Base-by-base conservation (phyloP, 2,329 filamentous ascomycete species). In the Colletotrichum paranaense region DNA sequence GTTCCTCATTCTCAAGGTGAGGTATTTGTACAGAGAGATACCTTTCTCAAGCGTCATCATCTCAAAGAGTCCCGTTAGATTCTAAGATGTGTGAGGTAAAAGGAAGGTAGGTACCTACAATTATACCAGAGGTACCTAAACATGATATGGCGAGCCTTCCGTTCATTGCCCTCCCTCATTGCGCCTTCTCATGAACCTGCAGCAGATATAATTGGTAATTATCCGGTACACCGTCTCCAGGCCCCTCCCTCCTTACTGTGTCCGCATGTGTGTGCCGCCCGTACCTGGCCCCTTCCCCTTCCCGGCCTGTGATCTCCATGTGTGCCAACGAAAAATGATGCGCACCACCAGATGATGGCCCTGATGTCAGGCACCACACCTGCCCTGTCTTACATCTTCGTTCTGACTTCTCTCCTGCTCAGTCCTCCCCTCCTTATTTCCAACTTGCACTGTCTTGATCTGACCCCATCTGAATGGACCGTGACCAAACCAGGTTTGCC, bases 251-350 rank as follows among this genome's bases (percentile, higher is more conserved):
- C 46, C 42, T 28, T 56, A 70, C 67, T 70, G 67, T 73, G 69
- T 35, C 57, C 22, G 57, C 16, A 57, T 24, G 12, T 55, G 53
- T 70, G 59, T 65, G 38, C 42, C 19, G 59, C 24, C 59, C 56
- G 71, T 71, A 58, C 71, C 71, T 73, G 71, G 67, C 62, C 60
- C 67, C 65, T 66, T 70, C 28, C 67, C 71, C 38, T 73, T 73
- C 55, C 60, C 60, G 46, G 67, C 46, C 59, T 59, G 67, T 64
- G 59, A 68, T 72, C 63, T 67, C 58, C 55, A 55, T 53, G 28
- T 19, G 12, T 30, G 30, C 60, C 26, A 52, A 52, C 60, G 35
- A 58, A 32, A 28, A 67, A 60, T 38, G 22, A 73, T 62, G 60
- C 66, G 28, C 71, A 60, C 67, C 67, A 71, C 35, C 49, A 49